These are phyloP conservation scores for Chaetoscypha palmicola DNA, from an alignment of 2,329 filamentous ascomycete genomes.

Conservation along the genomic window DNA sequence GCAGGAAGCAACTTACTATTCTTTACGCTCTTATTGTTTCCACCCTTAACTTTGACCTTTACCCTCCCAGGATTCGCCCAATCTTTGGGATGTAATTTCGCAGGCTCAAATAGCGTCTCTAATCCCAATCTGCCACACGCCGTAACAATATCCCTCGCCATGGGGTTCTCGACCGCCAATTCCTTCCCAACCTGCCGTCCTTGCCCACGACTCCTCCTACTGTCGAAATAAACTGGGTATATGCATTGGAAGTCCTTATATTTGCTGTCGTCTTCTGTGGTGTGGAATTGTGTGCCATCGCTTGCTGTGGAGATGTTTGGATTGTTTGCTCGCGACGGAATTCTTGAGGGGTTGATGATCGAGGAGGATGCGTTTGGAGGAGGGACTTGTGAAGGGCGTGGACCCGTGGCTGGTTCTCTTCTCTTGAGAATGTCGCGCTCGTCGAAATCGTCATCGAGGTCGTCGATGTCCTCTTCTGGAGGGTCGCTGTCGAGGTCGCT, in stretches of 20 bases:
- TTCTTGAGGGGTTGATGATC: conserved; percentile 34
- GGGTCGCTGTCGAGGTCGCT: conserved; percentile 67
- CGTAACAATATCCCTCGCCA: conserved; percentile 82
- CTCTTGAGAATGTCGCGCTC: conserved; percentile 35
- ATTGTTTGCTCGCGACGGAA: conserved; percentile 34
- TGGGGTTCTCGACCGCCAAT: conserved; percentile 73
- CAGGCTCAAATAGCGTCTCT: conserved; percentile 76
- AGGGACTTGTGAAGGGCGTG: conserved; percentile 27
- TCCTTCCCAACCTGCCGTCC: conserved; percentile 70
- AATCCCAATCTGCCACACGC: conserved; percentile 70
- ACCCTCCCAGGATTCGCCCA: conserved; percentile 95
- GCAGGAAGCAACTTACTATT: conserved; percentile 63
- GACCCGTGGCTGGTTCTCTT: conserved; percentile 9
- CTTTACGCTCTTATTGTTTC: conserved; percentile 49
- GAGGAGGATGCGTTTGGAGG: conserved; percentile 31
- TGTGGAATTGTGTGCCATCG: conserved; percentile 33
- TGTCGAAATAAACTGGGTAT: conserved; percentile 95
- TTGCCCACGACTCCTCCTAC: conserved; percentile 62
- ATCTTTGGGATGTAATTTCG: conserved; percentile 90
- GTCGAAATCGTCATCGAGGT: conserved; percentile 52
- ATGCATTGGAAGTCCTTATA: conserved; percentile 80
- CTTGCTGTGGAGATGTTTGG: conserved; percentile 31
- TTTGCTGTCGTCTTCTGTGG: conserved; percentile 42
- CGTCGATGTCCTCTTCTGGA: conserved; percentile 73
- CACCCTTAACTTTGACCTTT: conserved; percentile 63